Conservation (phyloP, 306 rosid species). For the Glycine latifolia region DNA sequence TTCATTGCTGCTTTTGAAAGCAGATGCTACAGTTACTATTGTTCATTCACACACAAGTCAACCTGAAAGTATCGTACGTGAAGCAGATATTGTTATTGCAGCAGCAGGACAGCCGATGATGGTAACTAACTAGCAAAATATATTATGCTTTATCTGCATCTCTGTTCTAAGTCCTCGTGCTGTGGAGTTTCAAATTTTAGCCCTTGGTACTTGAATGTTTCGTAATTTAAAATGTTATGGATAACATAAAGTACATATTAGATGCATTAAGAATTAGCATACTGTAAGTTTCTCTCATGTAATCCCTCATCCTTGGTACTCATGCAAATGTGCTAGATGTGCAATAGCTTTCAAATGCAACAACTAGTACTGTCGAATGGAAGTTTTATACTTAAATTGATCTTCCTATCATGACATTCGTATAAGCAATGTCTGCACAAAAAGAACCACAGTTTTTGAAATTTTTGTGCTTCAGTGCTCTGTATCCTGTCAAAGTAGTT, state of each 20-base stretch:
- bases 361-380: neutral
- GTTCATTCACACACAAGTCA: conserved; percentile 79
- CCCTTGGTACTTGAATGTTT: too few species aligned
- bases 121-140: conserved; percentile 52
- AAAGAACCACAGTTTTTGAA: too few species aligned
- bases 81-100: conserved; percentile 90
- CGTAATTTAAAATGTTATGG: too few species aligned
- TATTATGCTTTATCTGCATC: conserved; percentile 4
- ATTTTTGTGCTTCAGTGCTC: neutral
- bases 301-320: too few species aligned
- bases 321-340: too few species aligned
- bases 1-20: conserved; percentile 86
- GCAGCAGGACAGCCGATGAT: conserved; percentile 93
- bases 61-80: conserved; percentile 69
- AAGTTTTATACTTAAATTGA: neutral
- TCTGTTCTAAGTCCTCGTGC: neutral
- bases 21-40: conserved; percentile 82
- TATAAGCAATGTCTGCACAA: too few species aligned
- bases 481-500: neutral
- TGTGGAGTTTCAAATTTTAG: conserved; percentile 24
- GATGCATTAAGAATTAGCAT: too few species aligned
- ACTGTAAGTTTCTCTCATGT: too few species aligned
- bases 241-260: too few species aligned
- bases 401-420: neutral
- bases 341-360: too few species aligned